phyloP scores from a whole-genome alignment of 345 rosid species.

The Nasturtium officinale region DNA sequence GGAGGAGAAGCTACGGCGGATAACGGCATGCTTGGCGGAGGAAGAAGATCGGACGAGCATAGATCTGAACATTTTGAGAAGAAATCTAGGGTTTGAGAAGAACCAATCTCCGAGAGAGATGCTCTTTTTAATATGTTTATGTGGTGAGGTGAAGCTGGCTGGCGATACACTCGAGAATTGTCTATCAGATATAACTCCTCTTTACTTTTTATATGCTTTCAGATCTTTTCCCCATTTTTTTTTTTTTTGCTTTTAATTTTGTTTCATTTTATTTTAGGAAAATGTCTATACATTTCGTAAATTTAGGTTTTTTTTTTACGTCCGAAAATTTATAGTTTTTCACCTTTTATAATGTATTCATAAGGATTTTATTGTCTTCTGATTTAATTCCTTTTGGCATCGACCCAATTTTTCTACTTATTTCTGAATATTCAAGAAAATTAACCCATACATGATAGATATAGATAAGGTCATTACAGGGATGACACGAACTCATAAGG shows the following conservation, averaged over 20 bases:
- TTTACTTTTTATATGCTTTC: constrained; percentile 8
- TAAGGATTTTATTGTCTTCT: no score
- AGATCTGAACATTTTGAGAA: constrained; percentile 52
- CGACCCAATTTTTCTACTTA: no score
- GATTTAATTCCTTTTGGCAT: no score
- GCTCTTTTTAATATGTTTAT: neutral
- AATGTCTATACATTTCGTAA: no score
- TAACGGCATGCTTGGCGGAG: constrained; percentile 46
- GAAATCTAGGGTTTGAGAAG: constrained; percentile 23
- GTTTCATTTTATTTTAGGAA: no score
- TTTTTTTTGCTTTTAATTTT: no score
- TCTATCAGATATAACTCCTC: neutral
- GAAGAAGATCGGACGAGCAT: constrained; percentile 42
- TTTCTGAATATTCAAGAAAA: no score
- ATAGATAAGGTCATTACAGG: no score
- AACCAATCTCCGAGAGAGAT: neutral
- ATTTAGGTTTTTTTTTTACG: no score
- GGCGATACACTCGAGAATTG: constrained; percentile 36
- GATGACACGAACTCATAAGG: no score
- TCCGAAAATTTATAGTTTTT: no score
- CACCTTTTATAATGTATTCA: no score
- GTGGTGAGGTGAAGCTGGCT: constrained; percentile 35
- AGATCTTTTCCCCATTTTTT: constrained; percentile 7
- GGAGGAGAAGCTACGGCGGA: constrained; percentile 60
- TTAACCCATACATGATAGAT: neutral